Evolutionary conservation across 257 asterid genomes (phyloP).

Genomic region (Linaria vulgaris): DNA sequence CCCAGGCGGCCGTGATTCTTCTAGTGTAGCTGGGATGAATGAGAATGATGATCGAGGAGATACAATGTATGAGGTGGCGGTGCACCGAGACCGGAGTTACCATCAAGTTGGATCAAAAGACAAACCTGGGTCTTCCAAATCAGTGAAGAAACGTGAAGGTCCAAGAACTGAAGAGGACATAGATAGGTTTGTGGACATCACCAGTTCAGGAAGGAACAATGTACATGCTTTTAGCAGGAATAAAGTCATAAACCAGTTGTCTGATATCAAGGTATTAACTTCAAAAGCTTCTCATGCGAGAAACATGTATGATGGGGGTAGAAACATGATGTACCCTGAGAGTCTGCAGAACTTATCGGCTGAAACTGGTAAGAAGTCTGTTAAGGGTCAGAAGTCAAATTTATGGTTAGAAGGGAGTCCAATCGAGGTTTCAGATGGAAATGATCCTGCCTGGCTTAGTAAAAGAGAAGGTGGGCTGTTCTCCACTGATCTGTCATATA

Average conservation of each 20-base stretch:
- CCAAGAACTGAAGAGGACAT: constrained; percentile 43
- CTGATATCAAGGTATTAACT: constrained; percentile 75
- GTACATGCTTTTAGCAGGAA: constrained; percentile 58
- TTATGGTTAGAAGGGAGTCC: constrained; percentile 55
- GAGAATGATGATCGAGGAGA: constrained; percentile 61
- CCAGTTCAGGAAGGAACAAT: constrained; percentile 47
- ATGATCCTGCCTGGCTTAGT: constrained; percentile 53
- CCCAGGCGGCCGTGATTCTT: constrained; percentile 46
- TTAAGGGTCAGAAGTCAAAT: constrained; percentile 61
- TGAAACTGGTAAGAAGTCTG: constrained; percentile 62
- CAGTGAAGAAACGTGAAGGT: constrained; percentile 55
- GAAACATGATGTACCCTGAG: constrained; percentile 47
- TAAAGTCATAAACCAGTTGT: constrained; percentile 69
- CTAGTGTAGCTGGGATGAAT: constrained; percentile 41
- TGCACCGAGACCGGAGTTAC: constrained; percentile 50
- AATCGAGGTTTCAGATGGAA: constrained; percentile 49
- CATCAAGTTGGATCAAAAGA: constrained; percentile 39
- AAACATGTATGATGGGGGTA: constrained; percentile 50
- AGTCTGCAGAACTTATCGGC: constrained; percentile 43
- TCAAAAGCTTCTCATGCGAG: constrained; percentile 61
- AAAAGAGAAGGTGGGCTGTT: constrained; percentile 47
- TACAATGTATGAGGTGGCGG: constrained; percentile 60
- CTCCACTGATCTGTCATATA: constrained; percentile 48
- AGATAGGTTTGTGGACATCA: constrained; percentile 48
- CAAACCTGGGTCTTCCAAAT: constrained; percentile 45